Evolutionary conservation across 208 protist species (phyloP), one percentile per base, ranked within the genome.

Genomic region (Leishmania arabica): DNA sequence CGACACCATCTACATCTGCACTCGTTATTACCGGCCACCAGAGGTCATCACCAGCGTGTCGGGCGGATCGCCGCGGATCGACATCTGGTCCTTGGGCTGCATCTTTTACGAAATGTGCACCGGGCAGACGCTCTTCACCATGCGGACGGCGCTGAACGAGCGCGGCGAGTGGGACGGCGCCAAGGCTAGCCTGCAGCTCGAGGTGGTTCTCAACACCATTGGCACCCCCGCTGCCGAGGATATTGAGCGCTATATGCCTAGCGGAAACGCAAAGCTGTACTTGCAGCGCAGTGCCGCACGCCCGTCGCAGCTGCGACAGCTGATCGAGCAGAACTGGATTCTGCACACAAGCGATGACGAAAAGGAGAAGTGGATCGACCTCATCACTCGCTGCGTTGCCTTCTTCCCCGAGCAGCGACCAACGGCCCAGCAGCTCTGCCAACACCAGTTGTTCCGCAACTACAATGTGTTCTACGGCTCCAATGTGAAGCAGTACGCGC

Each of bases 71-170:
- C 78, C 94, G 71, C 77, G 78, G 40, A 90, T 98, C 40, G 98
- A 99, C 84, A 92, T 99, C 11, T 99, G 98, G 96, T 94, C 94
- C 13, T 54, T 99, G 40, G 98, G 98, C n/a, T 99, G 97, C 86
- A 97, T 99, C 68, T 95, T 99, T 72, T 98, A 92, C 73, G 97
- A 99, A 84, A 89, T 99, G 81, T 93, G 97, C 64, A 98, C 96
- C 3, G 86, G 97, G 11, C 75, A 92, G 68, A 97, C 98, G 27
- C 91, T 99, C 31, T 99, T 99, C 89, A 89, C 73, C 17, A 84
- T 96, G 80, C 79, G 85, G 54, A 93, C 90, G 27, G 90, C 92
- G 4, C 86, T 95, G 21, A 94, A 94, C 84, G 86, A 90, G 62
- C 81, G 85, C 17, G 94, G 94, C 34, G 82, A 86, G 65, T 97